Conservation (phyloP, 768 basidiomycete genomes). For the Termitomyces eurrhizus region DNA sequence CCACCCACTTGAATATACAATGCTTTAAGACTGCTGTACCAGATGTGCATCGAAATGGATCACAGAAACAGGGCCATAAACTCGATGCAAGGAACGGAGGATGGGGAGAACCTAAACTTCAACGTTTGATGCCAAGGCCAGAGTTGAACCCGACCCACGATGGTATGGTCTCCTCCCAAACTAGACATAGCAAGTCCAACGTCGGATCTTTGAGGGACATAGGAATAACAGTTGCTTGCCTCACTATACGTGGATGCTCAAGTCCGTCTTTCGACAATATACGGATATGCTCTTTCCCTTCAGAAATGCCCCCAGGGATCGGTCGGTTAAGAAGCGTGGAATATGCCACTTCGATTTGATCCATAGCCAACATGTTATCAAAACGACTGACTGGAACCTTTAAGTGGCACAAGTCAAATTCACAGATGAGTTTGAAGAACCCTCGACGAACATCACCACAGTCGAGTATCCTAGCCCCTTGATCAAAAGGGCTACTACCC, state of each 20-base stretch:
- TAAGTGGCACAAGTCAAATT: not conserved
- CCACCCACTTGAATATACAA: not conserved
- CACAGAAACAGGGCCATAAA: slow-evolving; percentile 79
- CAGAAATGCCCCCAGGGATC: slow-evolving; percentile 32
- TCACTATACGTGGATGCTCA: slow-evolving; percentile 74
- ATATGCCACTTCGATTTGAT: slow-evolving; percentile 87
- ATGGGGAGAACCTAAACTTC: slow-evolving; percentile 65
- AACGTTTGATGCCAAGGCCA: not conserved
- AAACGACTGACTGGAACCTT: slow-evolving; percentile 77
- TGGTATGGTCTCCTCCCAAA: slow-evolving; percentile 87
- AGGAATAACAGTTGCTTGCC: slow-evolving; percentile 24
- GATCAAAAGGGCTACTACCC: slow-evolving; percentile 61
- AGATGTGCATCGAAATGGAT: slow-evolving; percentile 78
- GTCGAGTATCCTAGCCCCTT: slow-evolving; percentile 61
- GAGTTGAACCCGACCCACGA: slow-evolving; percentile 39
- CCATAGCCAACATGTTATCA: slow-evolving; percentile 79
- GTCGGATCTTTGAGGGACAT: not conserved
- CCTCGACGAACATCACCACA: slow-evolving; percentile 68
- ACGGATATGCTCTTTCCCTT: slow-evolving; percentile 31
- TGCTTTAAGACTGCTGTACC: slow-evolving; percentile 27
- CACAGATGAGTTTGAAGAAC: not conserved
- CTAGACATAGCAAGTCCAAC: slow-evolving; percentile 25
- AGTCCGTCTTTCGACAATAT: slow-evolving; percentile 51
- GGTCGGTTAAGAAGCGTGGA: slow-evolving; percentile 65
- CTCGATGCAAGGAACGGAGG: slow-evolving; percentile 69